Base-by-base conservation (phyloP, 2,329 filamentous ascomycete species). In the Parastagonospora nodorum region DNA sequence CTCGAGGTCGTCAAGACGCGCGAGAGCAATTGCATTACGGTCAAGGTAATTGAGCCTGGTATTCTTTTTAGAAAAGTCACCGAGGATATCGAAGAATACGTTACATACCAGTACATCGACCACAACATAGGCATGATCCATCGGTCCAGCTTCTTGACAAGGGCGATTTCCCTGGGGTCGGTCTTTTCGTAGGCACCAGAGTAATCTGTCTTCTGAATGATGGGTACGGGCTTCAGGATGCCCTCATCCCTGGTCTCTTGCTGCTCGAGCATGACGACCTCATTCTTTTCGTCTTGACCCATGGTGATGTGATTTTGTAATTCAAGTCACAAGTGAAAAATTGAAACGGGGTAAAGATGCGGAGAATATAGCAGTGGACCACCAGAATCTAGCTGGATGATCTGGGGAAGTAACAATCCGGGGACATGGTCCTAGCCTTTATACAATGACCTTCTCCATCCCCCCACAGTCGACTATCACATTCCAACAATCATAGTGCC, bases 1-100 rank as follows among this genome's bases (percentile, higher is more conserved):
- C 48, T 86, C 80, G 11, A 88, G 74, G 9, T 84, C 84, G 63
- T 84, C 82, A 42, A 88, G 76, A 12, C 82, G 80, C 0, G 86
- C 86, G 2, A 84, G 78, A 2, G 84, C 84, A 57, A 88, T 85
- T 66, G 87, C 85, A 67, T 86, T 85, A 30, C 84, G 78, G 60
- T 86, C 84, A 36, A 53, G 42, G 35, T 24, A 24, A 8, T 32
- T 32, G 31, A 32, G 31, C 31, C 40, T 41, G 19, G 12, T 3
- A n/a, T 33, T 15, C 4, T 5, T 28, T 16, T 28, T 16, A 35
- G 31, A 24, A 38, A 24, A 12, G 36, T 19, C 14, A 24, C 12
- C 6, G 9, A n/a, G 12, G 10, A 24, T 2, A 3, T 6, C 19
- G 36, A 24, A 24, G 3, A 15, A 8, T 11, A 15, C 8, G 5